Base-by-base conservation (phyloP, 176 grass and related monocot genomes). In the Leersia perrieri region DNA sequence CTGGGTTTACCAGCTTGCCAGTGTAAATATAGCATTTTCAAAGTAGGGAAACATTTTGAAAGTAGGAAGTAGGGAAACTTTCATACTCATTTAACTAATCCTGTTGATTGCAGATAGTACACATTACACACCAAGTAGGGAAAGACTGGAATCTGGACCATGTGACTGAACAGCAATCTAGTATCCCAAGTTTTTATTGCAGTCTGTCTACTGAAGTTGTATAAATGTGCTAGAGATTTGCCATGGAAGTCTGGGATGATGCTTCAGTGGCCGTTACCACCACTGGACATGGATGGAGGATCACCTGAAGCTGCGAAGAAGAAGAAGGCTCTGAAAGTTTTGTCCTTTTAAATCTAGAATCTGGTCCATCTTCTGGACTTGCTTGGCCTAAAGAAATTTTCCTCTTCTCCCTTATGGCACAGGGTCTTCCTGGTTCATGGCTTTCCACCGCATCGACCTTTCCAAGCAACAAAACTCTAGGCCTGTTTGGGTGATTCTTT, bases 401-500 rank as follows among this genome's bases (percentile, higher is more conserved):
- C 60, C 66, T 26, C 26, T 77, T 77, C 33, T 51, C 83, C 39
- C 33, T 22, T 26, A 28, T 36, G 22, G 26, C 26, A n/a, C 0
- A 82, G n/a, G 22, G 29, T 11, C 57, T 51, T 60, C 27, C 73
- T 6, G 7, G 2, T 12, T 30, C 66, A 9, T 87, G 20, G 0
- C 22, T 82, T 82, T 65, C 41, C 9, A 64, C 22, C 2, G 18
- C 65, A 64, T 31, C 15, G 18, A 0, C 27, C 45, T 39, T 82
- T 82, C 20, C 22, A 5, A 64, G 7, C 18, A 82, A 40, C 55
- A 33, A 9, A 60, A 87, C 72, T 33, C 53, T 70, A 8, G 85
- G 79, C 79, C 79, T 82, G 33, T 87, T 87, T 0, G 85, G 72
- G 55, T 87, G 85, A 18, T 71, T 64, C 66, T 65, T 77, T 7